These are phyloP conservation scores for Termitomyces sp. DNA, from an alignment of 768 basidiomycete genomes.

Conservation along the genomic window DNA sequence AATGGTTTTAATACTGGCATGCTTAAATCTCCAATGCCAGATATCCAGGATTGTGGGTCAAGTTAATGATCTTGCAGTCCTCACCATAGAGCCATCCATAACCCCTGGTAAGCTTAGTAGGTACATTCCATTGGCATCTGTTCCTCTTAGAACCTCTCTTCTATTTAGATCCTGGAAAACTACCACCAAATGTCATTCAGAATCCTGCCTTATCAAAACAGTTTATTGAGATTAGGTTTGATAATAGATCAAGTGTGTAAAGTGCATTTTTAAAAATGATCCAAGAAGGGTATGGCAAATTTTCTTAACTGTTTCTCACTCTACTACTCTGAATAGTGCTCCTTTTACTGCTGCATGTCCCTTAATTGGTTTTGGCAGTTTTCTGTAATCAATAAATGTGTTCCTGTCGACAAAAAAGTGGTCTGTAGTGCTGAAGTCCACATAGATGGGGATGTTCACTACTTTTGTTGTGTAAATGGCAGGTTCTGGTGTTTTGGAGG, in stretches of 20 bases:
- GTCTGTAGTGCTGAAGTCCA: not conserved
- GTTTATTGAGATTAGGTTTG: fast-evolving
- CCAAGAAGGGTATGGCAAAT: not conserved
- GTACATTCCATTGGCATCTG: not conserved
- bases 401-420: not conserved
- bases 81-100: no score
- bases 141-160: not conserved
- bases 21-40: not conserved
- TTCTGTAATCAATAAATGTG: not conserved
- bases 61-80: no score
- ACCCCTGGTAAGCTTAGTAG: not conserved
- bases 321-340: not conserved
- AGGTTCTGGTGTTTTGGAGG: not conserved
- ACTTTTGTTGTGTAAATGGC: no score
- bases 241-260: not conserved
- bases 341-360: not conserved
- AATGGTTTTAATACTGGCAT: not conserved
- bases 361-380: not conserved
- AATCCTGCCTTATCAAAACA: not conserved
- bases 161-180: not conserved
- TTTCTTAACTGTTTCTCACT: not conserved
- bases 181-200: not conserved
- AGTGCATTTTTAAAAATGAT: not conserved
- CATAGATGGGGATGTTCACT: not conserved
- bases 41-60: not conserved